These are phyloP conservation scores for Trametes pubescens DNA, from an alignment of 1,284 basidiomycete genomes.

Conservation along the genomic window DNA sequence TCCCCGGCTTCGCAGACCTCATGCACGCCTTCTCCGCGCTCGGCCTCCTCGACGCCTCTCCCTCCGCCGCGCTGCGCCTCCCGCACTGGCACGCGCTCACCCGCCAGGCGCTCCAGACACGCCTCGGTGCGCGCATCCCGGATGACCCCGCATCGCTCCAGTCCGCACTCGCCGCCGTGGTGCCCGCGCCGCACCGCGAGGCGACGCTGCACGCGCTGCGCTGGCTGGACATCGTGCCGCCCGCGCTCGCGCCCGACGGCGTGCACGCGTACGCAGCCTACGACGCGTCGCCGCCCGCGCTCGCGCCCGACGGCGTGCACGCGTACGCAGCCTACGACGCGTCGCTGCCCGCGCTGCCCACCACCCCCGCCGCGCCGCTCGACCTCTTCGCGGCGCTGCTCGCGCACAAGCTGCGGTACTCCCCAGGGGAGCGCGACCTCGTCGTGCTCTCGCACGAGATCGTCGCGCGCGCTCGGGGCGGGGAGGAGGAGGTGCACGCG, in stretches of 20 bases:
- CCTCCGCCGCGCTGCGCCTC: conserved; percentile 49
- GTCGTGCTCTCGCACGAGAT: conserved; percentile 91
- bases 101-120: conserved; percentile 45
- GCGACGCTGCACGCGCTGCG: conserved; percentile 60
- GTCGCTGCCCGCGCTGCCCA: conserved; percentile 55
- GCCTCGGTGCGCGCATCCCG: conserved; percentile 41
- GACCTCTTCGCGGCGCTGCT: conserved; percentile 85
- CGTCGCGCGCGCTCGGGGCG: conserved; percentile 48
- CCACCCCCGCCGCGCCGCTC: conserved; percentile 64
- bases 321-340: conserved; percentile 10
- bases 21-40: conserved; percentile 80
- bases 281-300: conserved; percentile 48
- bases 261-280: conserved; percentile 21
- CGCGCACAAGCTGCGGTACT: conserved; percentile 79
- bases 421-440: conserved; percentile 81
- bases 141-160: conserved; percentile 45
- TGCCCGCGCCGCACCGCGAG: conserved; percentile 46
- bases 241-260: conserved; percentile 23
- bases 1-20: conserved; percentile 85
- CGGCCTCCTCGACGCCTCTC: conserved; percentile 69
- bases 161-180: conserved; percentile 51
- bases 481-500: conserved; percentile 69
- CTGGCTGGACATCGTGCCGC: conserved; percentile 62
- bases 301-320: conserved; percentile 39
- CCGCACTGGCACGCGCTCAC: conserved; percentile 56